These are phyloP conservation scores for Phytophthora meadii DNA, from an alignment of 352 stramenopile species.

Conservation along the genomic window DNA sequence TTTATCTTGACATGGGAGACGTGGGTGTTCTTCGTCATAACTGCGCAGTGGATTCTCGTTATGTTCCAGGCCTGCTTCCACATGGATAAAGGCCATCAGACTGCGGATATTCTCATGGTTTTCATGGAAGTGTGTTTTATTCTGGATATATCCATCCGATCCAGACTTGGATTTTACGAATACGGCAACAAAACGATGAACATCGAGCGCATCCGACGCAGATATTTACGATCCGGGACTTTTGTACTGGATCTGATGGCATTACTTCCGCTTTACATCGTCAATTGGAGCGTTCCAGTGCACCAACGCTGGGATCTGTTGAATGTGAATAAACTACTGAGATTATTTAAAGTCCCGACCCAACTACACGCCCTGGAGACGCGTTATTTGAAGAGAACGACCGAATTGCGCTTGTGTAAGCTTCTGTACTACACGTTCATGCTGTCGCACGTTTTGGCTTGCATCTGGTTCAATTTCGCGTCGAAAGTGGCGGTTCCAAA, in stretches of 20 bases:
- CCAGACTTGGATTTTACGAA: slow-evolving; percentile 61
- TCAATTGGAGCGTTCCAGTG: slow-evolving; percentile 50
- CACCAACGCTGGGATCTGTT: slow-evolving; percentile 46
- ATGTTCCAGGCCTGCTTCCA: slow-evolving; percentile 41
- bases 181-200: slow-evolving; percentile 80
- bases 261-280: slow-evolving; percentile 56
- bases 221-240: slow-evolving; percentile 49
- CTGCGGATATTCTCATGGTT: slow-evolving; percentile 34
- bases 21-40: slow-evolving; percentile 66
- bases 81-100: slow-evolving; percentile 1
- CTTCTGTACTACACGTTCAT: slow-evolving; percentile 80
- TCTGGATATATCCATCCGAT: slow-evolving; percentile 62
- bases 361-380: slow-evolving; percentile 64
- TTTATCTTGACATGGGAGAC: slow-evolving; percentile 66
- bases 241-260: slow-evolving; percentile 60
- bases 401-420: slow-evolving; percentile 70
- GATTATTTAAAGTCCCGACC: slow-evolving; percentile 58
- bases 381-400: slow-evolving; percentile 65
- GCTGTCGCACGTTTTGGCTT: slow-evolving; percentile 60
- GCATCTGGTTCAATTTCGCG: slow-evolving; percentile 75
- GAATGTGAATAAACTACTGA: slow-evolving; percentile 73
- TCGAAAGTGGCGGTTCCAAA: slow-evolving; percentile 39
- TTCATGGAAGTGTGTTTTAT: slow-evolving; percentile 59
- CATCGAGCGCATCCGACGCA: slow-evolving; percentile 29
- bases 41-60: slow-evolving; percentile 52